Evolutionary conservation across 2,329 filamentous ascomycete genomes (phyloP), one percentile per base, ranked within the genome.

Genomic region (Exophiala viscosa): DNA sequence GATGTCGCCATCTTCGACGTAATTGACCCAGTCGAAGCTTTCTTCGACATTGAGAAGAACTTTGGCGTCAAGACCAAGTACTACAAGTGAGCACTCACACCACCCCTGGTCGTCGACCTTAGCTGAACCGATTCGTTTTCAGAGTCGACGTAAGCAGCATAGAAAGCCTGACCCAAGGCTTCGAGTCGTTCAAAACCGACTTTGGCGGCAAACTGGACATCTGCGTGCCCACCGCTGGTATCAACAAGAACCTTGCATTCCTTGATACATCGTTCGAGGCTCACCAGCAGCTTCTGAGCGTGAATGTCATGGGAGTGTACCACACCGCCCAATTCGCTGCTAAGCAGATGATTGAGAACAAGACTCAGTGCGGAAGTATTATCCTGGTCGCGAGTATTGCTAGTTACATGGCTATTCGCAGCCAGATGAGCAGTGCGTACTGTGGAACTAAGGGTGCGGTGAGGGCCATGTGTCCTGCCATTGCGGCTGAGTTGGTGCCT

Each of bases 351-450:
- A 76, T 80, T 31, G 67, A 69, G 1, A 80, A 75, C 57, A 71
- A 71, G 2, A 79, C 77, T 0, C 73, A 71, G 48, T 70, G 71
- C 47, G 77, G 78, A 0, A 78, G 76, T 51, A 80, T 81, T 47
- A 69, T 81, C 9, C 64, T 81, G 3, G 74, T 81, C 0, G 77
- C 77, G 0, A 78, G 76, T 48, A 80, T 81, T 60, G 77, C 77
- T 0, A 74, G 73, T 23, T 69, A 77, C 49, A 76, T 79, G 58
- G 77, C 77, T 0, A 73, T 79, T 14, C 69, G 74, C 7, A 74
- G 72, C 11, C 76, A 80, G 60, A 63, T 70, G 32, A 75, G 71
- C 42, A 74, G 71, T 36, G 73, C 72, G 4, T 78, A 78, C 48
- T 76, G 74, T 58, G 73, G 70, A 2, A 73, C 70, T 0, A 78